Evolutionary conservation across 1,284 basidiomycete genomes (phyloP), one percentile per base, ranked within the genome.

Genomic region (Trichosporon coremiiforme): DNA sequence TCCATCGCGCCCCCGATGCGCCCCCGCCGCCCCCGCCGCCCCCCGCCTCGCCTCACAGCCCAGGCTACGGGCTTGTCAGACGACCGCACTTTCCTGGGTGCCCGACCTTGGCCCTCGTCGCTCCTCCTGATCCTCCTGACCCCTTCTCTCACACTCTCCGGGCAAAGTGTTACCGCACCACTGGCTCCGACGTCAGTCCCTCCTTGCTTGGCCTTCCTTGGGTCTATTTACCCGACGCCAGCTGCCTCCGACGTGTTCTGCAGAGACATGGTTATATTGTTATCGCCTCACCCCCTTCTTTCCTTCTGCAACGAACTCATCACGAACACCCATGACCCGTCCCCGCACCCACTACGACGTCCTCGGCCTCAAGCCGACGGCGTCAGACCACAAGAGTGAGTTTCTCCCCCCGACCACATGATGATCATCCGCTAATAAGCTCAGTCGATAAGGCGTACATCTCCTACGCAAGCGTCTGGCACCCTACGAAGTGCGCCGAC

Each of bases 371-470:
- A 31, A 62, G 29, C 57, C 57, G 57, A 62, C 57, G 6, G 57
- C 57, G 29, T 62, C 57, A 9, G 57, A 62, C 31, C 57, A 33
- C 57, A 62, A 20, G 57, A 62, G 50, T 53, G 22, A 53, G 50
- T 20, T 7, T 2, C 7, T 8, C 36, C 36, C 41, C 17, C 17
- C 4, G 3, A n/a, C 41, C 17, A 25, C 25, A 12, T 41, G 4
- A 12, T 50, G 47, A 47, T 47, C 2, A 12, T 20, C 3, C 50
- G 50, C 50, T 53, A 17, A 53, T 17, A 38, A 38, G 15, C n/a
- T 22, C 50, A 53, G 50, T 62, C 57, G 57, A 62, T 29, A 62
- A 62, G 57, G 57, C 57, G 29, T 62, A 62, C 57, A 62, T 62
- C 13, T 33, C 29, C 31, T 33, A 62, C 57, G 57, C 57, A 4